Conservation (phyloP, 140 eudicot genomes). For the Bidens hawaiensis region DNA sequence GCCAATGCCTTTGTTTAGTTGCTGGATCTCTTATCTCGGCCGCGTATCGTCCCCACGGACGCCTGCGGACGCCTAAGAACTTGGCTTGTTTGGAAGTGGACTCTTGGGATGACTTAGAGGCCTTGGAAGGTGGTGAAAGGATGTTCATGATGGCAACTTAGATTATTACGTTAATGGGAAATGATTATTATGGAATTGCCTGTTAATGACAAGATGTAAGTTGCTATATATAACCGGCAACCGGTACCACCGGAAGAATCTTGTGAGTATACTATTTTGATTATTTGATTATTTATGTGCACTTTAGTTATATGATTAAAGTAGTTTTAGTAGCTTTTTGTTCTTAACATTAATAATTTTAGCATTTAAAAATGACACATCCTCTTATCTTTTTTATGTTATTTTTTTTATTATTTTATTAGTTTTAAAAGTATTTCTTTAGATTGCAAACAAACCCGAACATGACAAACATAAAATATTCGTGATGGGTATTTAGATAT, state of each 20-base stretch:
- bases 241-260: slow-evolving; percentile 13
- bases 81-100: slow-evolving; percentile 10
- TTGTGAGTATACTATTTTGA: neutral
- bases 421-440: too few relatives aligned
- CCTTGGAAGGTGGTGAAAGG: slow-evolving; percentile 9
- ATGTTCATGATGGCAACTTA: slow-evolving; percentile 16
- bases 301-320: neutral
- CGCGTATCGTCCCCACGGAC: slow-evolving; percentile 51
- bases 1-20: slow-evolving; percentile 49
- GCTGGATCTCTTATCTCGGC: slow-evolving; percentile 46
- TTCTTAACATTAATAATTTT: neutral
- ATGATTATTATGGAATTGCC: slow-evolving; percentile 3
- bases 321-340: neutral
- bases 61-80: slow-evolving; percentile 37
- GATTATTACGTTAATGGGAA: neutral
- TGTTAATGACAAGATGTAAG: neutral
- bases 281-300: neutral
- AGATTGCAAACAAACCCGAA: too few relatives aligned
- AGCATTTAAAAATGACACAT: too few relatives aligned
- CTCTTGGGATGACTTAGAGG: slow-evolving; percentile 1
- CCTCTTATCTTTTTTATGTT: too few relatives aligned
- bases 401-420: too few relatives aligned
- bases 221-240: slow-evolving; percentile 7
- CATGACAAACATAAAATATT: too few relatives aligned
- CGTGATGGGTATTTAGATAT: too few relatives aligned